Evolutionary conservation across 2,329 filamentous ascomycete genomes (phyloP).

Genomic region (Hirsutella minnesotensis): DNA sequence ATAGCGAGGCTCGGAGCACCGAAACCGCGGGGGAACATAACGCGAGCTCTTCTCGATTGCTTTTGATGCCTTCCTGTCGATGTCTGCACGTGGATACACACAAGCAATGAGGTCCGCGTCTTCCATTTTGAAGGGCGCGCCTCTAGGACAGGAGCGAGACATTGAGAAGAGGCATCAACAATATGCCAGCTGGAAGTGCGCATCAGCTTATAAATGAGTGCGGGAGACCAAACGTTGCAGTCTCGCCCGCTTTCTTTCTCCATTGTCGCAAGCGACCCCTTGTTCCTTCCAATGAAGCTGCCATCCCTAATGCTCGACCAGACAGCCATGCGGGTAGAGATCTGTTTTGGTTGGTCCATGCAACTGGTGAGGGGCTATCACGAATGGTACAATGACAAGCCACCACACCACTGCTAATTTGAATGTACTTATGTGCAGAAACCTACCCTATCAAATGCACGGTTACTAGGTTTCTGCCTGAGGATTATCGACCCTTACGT

Average conservation of each 20-base stretch:
- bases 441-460: neutral
- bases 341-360: neutral
- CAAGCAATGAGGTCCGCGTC: conserved; percentile 4
- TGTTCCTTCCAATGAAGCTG: too few species aligned
- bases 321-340: conserved; percentile 1
- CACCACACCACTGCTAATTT: too few species aligned
- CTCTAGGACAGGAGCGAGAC: neutral
- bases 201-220: too few species aligned
- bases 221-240: too few species aligned
- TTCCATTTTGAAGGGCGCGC: neutral
- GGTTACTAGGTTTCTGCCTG: too few species aligned
- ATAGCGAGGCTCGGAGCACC: neutral
- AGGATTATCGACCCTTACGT: too few species aligned
- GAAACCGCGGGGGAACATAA: neutral
- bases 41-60: neutral
- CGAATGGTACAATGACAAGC: neutral
- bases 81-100: neutral
- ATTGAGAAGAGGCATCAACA: neutral
- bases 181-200: too few species aligned
- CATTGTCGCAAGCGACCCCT: too few species aligned
- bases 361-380: too few species aligned
- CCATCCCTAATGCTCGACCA: too few species aligned
- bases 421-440: too few species aligned
- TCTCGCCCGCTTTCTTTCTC: too few species aligned
- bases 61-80: neutral